A percentile compares a stretch with the other conserved stretches of the same genome.
These are phyloP conservation scores for Trypanosoma cruzi DNA, from an alignment of 208 protist species.

Conservation along the genomic window DNA sequence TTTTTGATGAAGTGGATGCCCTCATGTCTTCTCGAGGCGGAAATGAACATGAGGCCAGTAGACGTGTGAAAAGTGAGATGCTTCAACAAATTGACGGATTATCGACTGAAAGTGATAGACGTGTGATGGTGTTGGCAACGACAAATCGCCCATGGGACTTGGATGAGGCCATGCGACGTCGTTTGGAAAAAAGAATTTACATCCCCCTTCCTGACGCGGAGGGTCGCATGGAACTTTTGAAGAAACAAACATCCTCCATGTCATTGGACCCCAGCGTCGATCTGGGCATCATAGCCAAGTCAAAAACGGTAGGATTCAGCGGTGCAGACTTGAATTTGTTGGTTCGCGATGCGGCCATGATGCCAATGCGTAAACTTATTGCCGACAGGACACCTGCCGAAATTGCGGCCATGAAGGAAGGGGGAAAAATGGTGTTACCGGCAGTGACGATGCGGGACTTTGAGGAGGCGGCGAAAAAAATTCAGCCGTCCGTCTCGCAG, in stretches of 20 bases:
- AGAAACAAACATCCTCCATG: constrained; percentile 30
- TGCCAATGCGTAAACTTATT: constrained; percentile 66
- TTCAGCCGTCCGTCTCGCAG: constrained; percentile 34
- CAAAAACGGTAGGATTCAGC: constrained; percentile 68
- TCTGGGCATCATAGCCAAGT: constrained; percentile 41
- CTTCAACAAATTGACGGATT: constrained; percentile 93
- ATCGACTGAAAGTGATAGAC: constrained; percentile 21
- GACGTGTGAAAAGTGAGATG: constrained; percentile 96
- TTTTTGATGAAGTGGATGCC: constrained; percentile 93
- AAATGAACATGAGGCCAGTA: constrained; percentile 77
- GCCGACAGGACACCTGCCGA: constrained; percentile 34
- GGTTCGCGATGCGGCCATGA: constrained; percentile 89
- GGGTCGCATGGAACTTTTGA: constrained; percentile 31
- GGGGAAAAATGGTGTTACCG: constrained; percentile 25
- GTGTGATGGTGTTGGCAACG: constrained; percentile 66
- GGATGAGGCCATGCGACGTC: constrained; percentile 92
- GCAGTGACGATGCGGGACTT: constrained; percentile 44
- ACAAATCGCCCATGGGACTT: constrained; percentile 94
- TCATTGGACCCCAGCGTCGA: constrained; percentile 25
- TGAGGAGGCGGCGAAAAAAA: constrained; percentile 31
- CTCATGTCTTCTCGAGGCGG: constrained; percentile 62
- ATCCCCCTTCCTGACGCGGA: constrained; percentile 89
- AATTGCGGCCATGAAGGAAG: constrained; percentile 31
- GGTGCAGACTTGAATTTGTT: constrained; percentile 83
- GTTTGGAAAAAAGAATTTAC: constrained; percentile 94